These are phyloP conservation scores for Tricholomella constricta DNA, from an alignment of 768 basidiomycete genomes.

Conservation along the genomic window DNA sequence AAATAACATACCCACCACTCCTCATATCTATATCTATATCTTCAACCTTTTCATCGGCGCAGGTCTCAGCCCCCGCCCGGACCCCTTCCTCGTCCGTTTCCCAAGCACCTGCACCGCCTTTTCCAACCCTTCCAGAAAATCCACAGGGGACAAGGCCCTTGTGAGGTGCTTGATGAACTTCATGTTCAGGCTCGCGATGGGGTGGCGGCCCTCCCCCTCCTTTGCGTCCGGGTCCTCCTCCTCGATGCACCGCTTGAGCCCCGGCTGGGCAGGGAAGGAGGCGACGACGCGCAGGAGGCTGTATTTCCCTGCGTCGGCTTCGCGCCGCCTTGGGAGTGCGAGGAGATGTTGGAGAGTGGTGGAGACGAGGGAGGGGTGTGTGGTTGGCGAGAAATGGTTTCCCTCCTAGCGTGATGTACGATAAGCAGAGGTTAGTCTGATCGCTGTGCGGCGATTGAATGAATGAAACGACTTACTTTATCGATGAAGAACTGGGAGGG, in stretches of 20 bases:
- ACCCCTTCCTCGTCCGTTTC: conserved; percentile 20
- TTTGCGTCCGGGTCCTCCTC: conserved; percentile 42
- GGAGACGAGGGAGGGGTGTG: conserved; percentile 31
- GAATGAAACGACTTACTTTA: conserved; percentile 32
- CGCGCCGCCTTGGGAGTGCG: conserved; percentile 34
- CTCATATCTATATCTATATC: conserved; percentile 2
- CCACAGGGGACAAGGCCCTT: conserved; percentile 34
- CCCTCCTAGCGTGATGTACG: too few relatives aligned
- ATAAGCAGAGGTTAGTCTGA: too few relatives aligned
- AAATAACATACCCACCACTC: too few relatives aligned
- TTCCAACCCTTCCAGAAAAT: conserved; percentile 36
- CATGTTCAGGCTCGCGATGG: conserved; percentile 45
- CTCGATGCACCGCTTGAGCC: conserved; percentile 38
- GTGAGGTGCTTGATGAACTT: conserved; percentile 41
- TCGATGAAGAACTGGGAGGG: conserved; percentile 41
- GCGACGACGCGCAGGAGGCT: conserved; percentile 43
- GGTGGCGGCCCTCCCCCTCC: too few relatives aligned
- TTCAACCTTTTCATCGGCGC: conserved; percentile 17
- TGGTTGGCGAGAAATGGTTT: conserved; percentile 33
- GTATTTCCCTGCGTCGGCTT: conserved; percentile 40
- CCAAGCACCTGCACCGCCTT: conserved; percentile 6
- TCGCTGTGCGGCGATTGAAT: neutral
- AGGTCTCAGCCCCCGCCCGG: conserved; percentile 9
- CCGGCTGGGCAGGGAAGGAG: conserved; percentile 42
- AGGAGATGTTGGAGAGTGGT: conserved; percentile 27